These are phyloP conservation scores for Huntiella moniliformis DNA, from an alignment of 2,329 filamentous ascomycete genomes.

Conservation along the genomic window DNA sequence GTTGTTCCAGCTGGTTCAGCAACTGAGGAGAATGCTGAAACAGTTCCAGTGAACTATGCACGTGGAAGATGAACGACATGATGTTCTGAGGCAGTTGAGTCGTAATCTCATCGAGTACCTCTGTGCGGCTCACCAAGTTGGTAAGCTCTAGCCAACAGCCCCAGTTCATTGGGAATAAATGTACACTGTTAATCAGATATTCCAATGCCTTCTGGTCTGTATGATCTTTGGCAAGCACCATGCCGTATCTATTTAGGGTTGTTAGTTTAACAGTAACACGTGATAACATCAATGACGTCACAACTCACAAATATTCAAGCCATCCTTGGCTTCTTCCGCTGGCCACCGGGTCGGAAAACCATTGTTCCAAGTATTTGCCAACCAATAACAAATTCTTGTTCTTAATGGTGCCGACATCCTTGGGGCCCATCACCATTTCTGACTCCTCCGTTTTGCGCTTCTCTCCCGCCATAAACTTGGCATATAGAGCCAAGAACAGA, in stretches of 20 bases:
- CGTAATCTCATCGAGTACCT: constrained; percentile 62
- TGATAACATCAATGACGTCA: background rate
- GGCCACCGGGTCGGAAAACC: constrained; percentile 53
- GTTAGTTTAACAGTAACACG: background rate
- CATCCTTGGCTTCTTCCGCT: constrained; percentile 62
- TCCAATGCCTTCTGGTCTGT: constrained; percentile 71
- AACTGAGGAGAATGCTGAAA: constrained; percentile 68
- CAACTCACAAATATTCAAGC: constrained; percentile 57
- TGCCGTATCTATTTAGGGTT: constrained; percentile 44
- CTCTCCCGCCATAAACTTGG: constrained; percentile 82
- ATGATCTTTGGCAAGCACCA: constrained; percentile 77
- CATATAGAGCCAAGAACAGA: constrained; percentile 78
- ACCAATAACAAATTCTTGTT: constrained; percentile 74
- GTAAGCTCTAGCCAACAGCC: constrained; percentile 90
- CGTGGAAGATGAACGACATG: constrained; percentile 83
- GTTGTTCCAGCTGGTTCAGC: constrained; percentile 44
- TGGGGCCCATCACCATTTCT: constrained; percentile 90
- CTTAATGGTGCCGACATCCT: constrained; percentile 63
- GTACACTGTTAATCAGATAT: constrained; percentile 75
- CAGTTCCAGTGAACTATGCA: constrained; percentile 77
- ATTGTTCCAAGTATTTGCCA: constrained; percentile 56
- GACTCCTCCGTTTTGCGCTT: constrained; percentile 92
- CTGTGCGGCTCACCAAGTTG: constrained; percentile 55
- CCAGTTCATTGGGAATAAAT: constrained; percentile 90
- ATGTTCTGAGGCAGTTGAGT: constrained; percentile 71